Evolutionary conservation across 2,329 filamentous ascomycete genomes (phyloP).

Genomic region (Xylaria digitata): DNA sequence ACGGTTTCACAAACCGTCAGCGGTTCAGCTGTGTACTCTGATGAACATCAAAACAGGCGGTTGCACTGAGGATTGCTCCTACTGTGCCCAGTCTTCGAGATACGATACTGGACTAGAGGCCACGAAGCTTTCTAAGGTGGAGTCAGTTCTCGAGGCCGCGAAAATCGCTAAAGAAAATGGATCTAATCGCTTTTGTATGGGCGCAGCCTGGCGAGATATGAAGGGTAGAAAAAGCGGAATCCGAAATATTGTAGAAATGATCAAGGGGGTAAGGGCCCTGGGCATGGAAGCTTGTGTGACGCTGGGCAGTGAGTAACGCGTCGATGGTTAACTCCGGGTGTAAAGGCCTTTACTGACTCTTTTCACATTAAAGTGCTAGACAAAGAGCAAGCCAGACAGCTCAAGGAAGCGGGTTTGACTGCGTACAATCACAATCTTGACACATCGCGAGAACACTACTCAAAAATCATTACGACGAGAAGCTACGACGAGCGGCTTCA

Average conservation of each 20-base stretch:
- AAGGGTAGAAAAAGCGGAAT: conserved; percentile 85
- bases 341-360: not conserved
- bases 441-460: conserved; percentile 89
- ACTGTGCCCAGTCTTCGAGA: conserved; percentile 89
- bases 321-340: not conserved
- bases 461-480: conserved; percentile 84
- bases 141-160: conserved; percentile 82
- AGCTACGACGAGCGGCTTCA: conserved; percentile 87
- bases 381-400: conserved; percentile 79
- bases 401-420: conserved; percentile 85
- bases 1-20: conserved; percentile 83
- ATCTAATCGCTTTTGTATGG: conserved; percentile 94
- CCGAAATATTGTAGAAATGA: conserved; percentile 87
- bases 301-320: conserved; percentile 63
- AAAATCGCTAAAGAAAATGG: conserved; percentile 83
- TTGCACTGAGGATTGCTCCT: conserved; percentile 91
- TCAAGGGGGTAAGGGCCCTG: conserved; percentile 80
- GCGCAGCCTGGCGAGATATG: conserved; percentile 94
- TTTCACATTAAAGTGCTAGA: conserved; percentile 76
- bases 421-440: conserved; percentile 97
- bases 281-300: conserved; percentile 96
- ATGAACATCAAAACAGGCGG: conserved; percentile 98
- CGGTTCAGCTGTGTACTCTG: conserved; percentile 91
- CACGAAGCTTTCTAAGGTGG: conserved; percentile 81
- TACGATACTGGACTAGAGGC: conserved; percentile 85